Base-by-base conservation (phyloP, 2,329 filamentous ascomycete species). In the Cladosporium austrohemisphaericum region DNA sequence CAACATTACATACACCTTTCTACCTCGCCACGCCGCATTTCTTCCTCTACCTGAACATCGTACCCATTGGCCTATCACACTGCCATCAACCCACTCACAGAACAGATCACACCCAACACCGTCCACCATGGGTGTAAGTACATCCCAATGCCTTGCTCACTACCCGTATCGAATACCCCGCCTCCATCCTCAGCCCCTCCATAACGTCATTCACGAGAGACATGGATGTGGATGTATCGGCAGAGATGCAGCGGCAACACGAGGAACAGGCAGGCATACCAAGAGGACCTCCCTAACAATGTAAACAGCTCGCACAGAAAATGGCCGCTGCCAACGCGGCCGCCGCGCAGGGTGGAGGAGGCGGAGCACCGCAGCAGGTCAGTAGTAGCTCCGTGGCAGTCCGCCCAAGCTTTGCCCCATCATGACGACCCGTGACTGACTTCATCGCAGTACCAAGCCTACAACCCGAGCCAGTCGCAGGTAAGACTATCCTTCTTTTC, bases 381-480 rank as follows among this genome's bases (percentile, higher is more conserved):
- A 76, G 78, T 78, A n/a, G n/a, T 49, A 48, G 28, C 29, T 48
- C 44, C 41, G 46, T 31, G 40, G 59, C 53, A 62, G 49, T 44
- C 41, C 37, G 33, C 26, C 19, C 54, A 73, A 71, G 70, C 70
- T 56, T 67, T 70, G 44, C 72, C 68, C 33, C n/a, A 35, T 31
- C 31, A 35, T 35, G 29, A 45, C 29, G 22, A 18, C 36, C 13
- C 32, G 40, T 37, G 19, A 47, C 44, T 47, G 26, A 47, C 44
- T 26, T 18, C 18, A 26, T 9, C 65, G 53, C 70, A 73, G 60
- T 81, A 81, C 67, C 77, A 81, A 69, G 73, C 78, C 56, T 81
- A 63, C 49, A 56, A 57, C 7, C 55, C 55, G 25, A 49, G 52
- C 47, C 51, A 52, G 31, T 51, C 51, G 35, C 52, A 53, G 53